phyloP scores from a whole-genome alignment of 306 rosid genomes.

The Cucumis cinereus region DNA sequence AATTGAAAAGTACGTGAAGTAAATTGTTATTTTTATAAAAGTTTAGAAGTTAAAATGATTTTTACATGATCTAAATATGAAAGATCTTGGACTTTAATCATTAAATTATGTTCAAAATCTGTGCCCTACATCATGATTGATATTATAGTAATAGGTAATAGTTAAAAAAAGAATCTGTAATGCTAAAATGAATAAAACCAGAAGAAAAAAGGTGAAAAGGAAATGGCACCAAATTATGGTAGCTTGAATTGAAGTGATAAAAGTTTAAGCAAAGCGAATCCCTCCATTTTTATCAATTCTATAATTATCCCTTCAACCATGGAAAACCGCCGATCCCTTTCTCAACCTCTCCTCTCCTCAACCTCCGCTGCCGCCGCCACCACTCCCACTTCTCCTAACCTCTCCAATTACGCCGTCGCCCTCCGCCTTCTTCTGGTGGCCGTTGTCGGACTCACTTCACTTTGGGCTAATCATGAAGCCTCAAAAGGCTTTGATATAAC shows the following conservation, averaged over 20 bases:
- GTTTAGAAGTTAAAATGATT: too few relatives aligned
- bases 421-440: conserved; percentile 22
- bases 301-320: not conserved
- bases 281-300: not conserved
- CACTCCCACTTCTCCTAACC: not conserved
- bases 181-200: not conserved
- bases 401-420: conserved; percentile 8
- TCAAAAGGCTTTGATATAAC: conserved; percentile 44
- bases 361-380: not conserved
- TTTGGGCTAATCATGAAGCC: conserved; percentile 55
- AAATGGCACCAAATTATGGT: not conserved
- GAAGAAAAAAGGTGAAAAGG: not conserved
- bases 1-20: too few relatives aligned
- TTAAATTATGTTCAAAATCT: too few relatives aligned
- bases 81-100: too few relatives aligned
- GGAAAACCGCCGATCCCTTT: not conserved
- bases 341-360: not conserved
- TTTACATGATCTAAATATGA: too few relatives aligned
- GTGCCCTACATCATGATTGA: too few relatives aligned
- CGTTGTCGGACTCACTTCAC: conserved; percentile 21
- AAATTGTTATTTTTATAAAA: too few relatives aligned
- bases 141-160: too few relatives aligned
- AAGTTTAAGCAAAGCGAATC: not conserved
- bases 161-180: not conserved
- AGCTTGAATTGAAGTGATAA: not conserved